phyloP scores from a whole-genome alignment of 2,329 filamentous ascomycete genomes.

The Cucurbitaria berberidis region DNA sequence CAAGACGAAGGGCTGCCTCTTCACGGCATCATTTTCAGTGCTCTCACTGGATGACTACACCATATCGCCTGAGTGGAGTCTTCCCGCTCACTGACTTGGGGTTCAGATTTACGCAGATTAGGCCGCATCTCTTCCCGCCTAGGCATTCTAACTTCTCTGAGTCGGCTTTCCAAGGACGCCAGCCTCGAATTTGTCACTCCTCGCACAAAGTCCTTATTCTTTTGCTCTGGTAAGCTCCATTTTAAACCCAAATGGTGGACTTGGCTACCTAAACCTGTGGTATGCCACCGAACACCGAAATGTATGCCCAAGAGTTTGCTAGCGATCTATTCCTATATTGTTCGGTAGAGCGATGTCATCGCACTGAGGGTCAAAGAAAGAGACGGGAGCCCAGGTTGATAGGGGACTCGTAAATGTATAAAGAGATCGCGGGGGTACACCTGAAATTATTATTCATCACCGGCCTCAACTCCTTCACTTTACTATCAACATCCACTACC shows the following conservation, averaged over 20 bases:
- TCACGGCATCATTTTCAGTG: not conserved
- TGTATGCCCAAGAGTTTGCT: conserved; percentile 19
- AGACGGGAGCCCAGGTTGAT: not conserved
- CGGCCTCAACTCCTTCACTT: conserved; percentile 1
- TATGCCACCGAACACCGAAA: conserved; percentile 13
- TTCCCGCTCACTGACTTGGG: conserved; percentile 1
- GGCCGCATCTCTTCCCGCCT: not conserved
- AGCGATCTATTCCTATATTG: conserved; percentile 5
- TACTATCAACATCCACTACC: not conserved
- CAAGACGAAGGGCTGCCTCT: conserved; percentile 7
- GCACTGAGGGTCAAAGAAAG: not conserved
- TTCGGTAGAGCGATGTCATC: conserved; percentile 26
- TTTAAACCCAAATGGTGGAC: conserved; percentile 13
- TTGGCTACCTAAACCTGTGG: conserved; percentile 21
- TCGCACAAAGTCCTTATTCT: too few relatives aligned
- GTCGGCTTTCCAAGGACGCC: too few relatives aligned
- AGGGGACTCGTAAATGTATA: conserved; percentile 23
- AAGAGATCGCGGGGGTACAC: conserved; percentile 9
- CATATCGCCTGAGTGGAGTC: not conserved
- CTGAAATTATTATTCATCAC: conserved; percentile 8
- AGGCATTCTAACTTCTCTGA: conserved; percentile 1
- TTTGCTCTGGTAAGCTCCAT: conserved; percentile 5
- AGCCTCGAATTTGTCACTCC: too few relatives aligned
- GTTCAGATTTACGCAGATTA: conserved; percentile 1
- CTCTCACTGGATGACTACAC: conserved; percentile 3